Conservation (phyloP, 305 asterid species). For the Ajuga reptans region DNA sequence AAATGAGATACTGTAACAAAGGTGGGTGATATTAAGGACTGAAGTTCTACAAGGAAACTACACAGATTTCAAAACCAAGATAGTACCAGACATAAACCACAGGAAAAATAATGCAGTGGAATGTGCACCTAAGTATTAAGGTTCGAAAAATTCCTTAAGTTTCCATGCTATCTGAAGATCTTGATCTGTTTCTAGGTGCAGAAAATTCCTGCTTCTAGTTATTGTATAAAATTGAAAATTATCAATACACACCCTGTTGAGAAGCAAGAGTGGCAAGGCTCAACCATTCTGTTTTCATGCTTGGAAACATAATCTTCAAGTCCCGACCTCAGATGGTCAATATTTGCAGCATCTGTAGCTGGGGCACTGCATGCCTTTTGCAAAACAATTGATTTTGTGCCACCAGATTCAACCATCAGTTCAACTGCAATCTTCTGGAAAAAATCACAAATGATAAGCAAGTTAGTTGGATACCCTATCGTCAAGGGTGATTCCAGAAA, state of each 20-base stretch:
- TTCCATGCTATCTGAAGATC: neutral
- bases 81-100: neutral
- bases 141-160: neutral
- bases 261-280: slow-evolving; percentile 54
- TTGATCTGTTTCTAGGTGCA: neutral
- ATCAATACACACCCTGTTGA: slow-evolving; percentile 44
- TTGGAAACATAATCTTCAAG: slow-evolving; percentile 57
- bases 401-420: slow-evolving; percentile 43
- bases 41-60: neutral
- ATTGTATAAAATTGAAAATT: slow-evolving; percentile 13
- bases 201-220: neutral
- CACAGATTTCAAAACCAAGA: neutral
- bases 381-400: slow-evolving; percentile 34
- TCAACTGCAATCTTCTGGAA: slow-evolving; percentile 72
- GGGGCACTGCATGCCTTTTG: slow-evolving; percentile 35
- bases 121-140: neutral
- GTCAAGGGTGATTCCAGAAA: slow-evolving; percentile 6
- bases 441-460: slow-evolving; percentile 20
- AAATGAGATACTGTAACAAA: neutral
- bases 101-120: neutral
- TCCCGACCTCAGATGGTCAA: slow-evolving; percentile 54
- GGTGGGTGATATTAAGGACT: slow-evolving; percentile 1
- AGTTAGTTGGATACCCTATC: slow-evolving; percentile 20
- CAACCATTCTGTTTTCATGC: slow-evolving; percentile 48
- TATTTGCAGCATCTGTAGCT: slow-evolving; percentile 34